A percentile compares a stretch with the other conserved stretches of the same genome.
Conservation (phyloP, 805 yeast genomes). For the Priceomyces fermenticarens region DNA sequence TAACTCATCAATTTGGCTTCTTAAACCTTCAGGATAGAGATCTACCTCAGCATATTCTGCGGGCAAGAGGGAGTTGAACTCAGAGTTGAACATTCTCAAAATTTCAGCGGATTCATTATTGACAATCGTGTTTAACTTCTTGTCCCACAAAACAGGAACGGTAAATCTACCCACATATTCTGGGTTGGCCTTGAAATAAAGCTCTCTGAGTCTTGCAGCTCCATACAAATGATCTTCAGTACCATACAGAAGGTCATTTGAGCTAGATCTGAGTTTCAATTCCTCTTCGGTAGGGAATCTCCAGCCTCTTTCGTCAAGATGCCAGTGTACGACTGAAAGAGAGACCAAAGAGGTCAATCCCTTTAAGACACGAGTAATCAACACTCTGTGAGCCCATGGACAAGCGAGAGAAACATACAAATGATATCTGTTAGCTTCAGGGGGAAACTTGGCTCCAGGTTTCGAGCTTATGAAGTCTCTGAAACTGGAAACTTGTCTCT, state of each 20-base stretch:
- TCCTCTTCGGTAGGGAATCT: conserved; percentile 59
- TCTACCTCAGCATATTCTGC: conserved; percentile 49
- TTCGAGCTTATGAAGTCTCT: conserved; percentile 59
- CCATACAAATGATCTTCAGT: conserved; percentile 51
- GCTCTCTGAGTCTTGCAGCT: conserved; percentile 57
- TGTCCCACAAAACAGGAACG: conserved; percentile 94
- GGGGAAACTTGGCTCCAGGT: conserved; percentile 60
- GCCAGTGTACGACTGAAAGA: conserved; percentile 86
- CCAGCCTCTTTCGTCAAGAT: conserved; percentile 88
- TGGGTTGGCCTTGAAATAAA: conserved; percentile 74
- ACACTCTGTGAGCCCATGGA: conserved; percentile 93
- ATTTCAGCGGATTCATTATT: conserved; percentile 90
- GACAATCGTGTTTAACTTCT: conserved; percentile 75
- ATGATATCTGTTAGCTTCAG: conserved; percentile 82
- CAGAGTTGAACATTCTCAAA: conserved; percentile 76
- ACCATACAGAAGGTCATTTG: conserved; percentile 48
- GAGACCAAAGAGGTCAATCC: conserved; percentile 60
- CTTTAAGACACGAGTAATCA: conserved; percentile 70
- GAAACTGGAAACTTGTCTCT: conserved; percentile 40
- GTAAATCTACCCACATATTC: conserved; percentile 81
- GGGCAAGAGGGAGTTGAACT: conserved; percentile 59
- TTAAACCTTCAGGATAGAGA: conserved; percentile 58
- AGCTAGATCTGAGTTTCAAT: conserved; percentile 41
- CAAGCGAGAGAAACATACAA: conserved; percentile 85
- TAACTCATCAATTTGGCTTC: conserved; percentile 64